A percentile compares a stretch with the other conserved stretches of the same genome.
phyloP scores from a whole-genome alignment of 768 basidiomycete species.

The Podaxis sp. region DNA sequence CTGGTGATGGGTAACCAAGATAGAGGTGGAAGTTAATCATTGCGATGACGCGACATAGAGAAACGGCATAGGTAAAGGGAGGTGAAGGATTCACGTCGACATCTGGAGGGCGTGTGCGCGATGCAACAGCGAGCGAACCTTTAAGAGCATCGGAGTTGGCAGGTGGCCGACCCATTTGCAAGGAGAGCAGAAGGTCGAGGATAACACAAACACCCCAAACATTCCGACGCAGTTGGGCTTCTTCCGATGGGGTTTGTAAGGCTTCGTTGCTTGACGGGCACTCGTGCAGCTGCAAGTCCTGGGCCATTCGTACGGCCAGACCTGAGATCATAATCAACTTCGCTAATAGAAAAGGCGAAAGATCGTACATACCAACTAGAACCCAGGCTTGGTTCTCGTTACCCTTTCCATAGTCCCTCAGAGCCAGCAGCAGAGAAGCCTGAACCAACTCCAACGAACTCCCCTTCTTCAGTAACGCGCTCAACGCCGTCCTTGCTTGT shows the following conservation, averaged over 20 bases:
- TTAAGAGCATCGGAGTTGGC: constrained; percentile 24
- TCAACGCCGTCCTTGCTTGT: constrained; percentile 19
- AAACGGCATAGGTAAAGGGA: constrained; percentile 22
- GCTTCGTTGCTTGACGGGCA: neutral
- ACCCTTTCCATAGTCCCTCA: constrained; percentile 28
- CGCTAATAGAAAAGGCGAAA: neutral
- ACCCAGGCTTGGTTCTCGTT: constrained; percentile 29
- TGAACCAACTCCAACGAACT: constrained; percentile 25
- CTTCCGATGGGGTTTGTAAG: constrained; percentile 13
- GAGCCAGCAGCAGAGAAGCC: constrained; percentile 25
- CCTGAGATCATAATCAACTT: constrained; percentile 11
- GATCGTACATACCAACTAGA: constrained; percentile 20
- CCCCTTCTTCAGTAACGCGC: constrained; percentile 13
- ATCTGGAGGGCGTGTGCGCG: constrained; percentile 6
- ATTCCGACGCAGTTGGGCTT: constrained; percentile 19
- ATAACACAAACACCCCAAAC: constrained; percentile 27
- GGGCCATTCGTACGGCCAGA: constrained; percentile 23
- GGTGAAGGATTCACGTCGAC: constrained; percentile 14
- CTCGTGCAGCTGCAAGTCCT: constrained; percentile 23
- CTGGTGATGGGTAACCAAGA: constrained; percentile 20
- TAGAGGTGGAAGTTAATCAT: constrained; percentile 28
- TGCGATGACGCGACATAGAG: constrained; percentile 25
- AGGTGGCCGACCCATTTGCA: constrained; percentile 28
- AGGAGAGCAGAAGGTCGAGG: constrained; percentile 27
- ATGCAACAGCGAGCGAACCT: neutral